Evolutionary conservation across 2,329 filamentous ascomycete species (phyloP).

Genomic region (Paraconiothyrium brasiliense): DNA sequence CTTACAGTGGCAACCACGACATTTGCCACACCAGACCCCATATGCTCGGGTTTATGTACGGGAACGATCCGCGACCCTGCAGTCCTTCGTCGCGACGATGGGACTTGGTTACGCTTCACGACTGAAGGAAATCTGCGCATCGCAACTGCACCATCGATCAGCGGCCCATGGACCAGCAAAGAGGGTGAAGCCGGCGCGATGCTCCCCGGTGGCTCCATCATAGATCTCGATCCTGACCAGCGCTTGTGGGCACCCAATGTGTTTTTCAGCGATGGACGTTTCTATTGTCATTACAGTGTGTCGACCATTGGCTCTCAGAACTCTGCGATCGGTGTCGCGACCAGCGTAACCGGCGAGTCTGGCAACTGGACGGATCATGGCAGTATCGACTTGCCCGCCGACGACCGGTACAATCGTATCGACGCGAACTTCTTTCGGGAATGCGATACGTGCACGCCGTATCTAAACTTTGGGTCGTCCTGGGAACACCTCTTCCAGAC

Average conservation of each 20-base stretch:
- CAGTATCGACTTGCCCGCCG: constrained; percentile 49
- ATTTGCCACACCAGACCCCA: neutral
- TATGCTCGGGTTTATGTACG: constrained; percentile 5
- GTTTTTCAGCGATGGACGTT: constrained; percentile 48
- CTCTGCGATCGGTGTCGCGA: constrained; percentile 67
- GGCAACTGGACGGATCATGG: constrained; percentile 68
- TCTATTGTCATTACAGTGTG: constrained; percentile 70
- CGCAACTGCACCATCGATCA: constrained; percentile 19
- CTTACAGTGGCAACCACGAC: neutral
- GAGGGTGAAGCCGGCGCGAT: constrained; percentile 11
- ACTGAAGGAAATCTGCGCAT: constrained; percentile 24
- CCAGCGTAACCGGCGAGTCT: constrained; percentile 54
- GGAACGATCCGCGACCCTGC: constrained; percentile 12
- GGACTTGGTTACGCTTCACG: constrained; percentile 21
- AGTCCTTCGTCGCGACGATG: constrained; percentile 10
- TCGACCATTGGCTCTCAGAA: constrained; percentile 65
- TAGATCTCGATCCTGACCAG: constrained; percentile 14
- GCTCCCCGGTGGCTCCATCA: constrained; percentile 16
- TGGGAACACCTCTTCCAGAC: constrained; percentile 71
- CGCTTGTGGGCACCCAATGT: constrained; percentile 27
- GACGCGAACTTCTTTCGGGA: constrained; percentile 55
- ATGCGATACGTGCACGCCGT: constrained; percentile 39
- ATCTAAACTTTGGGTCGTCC: constrained; percentile 70
- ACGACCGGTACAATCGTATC: constrained; percentile 57
- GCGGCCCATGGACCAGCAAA: constrained; percentile 17